These are phyloP conservation scores for Auriscalpium vulgare DNA, from an alignment of 768 basidiomycete species.

Conservation along the genomic window DNA sequence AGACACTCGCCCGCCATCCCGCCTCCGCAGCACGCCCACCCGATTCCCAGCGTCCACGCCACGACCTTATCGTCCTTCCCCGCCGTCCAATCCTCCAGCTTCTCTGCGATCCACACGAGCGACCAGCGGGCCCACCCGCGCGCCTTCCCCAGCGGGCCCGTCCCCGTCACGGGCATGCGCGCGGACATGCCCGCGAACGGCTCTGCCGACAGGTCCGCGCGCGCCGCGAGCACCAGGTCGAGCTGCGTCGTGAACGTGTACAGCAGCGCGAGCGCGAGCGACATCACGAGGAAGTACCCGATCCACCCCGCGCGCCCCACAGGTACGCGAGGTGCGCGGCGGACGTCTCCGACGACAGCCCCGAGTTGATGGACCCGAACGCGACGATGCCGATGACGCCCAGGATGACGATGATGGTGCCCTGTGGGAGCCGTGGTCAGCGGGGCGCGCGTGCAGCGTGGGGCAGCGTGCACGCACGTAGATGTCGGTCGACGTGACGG, in stretches of 20 bases:
- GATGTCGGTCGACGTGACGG: constrained; percentile 77
- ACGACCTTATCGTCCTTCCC: constrained; percentile 79
- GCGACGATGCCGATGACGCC: constrained; percentile 86
- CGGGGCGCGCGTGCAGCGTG: neutral
- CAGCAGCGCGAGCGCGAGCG: constrained; percentile 54
- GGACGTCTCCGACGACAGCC: constrained; percentile 65
- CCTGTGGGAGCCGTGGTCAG: constrained; percentile 33
- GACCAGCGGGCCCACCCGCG: constrained; percentile 34
- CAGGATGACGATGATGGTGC: constrained; percentile 73
- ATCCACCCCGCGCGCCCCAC: constrained; percentile 90
- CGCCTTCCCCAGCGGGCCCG: constrained; percentile 24
- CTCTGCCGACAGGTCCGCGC: constrained; percentile 58
- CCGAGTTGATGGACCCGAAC: constrained; percentile 79
- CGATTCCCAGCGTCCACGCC: constrained; percentile 87
- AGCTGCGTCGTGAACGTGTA: constrained; percentile 66
- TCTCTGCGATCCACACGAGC: constrained; percentile 49
- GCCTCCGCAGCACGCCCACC: constrained; percentile 91
- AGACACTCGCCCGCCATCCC: constrained; percentile 84
- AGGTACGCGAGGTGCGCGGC: constrained; percentile 70
- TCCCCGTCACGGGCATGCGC: constrained; percentile 16
- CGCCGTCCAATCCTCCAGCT: constrained; percentile 68
- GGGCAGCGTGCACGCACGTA: constrained; percentile 40
- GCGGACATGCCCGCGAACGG: constrained; percentile 39
- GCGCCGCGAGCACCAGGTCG: constrained; percentile 61
- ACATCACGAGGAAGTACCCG: constrained; percentile 79